Evolutionary conservation across 2,329 filamentous ascomycete genomes (phyloP).

Genomic region (Salinomyces thailandicus): DNA sequence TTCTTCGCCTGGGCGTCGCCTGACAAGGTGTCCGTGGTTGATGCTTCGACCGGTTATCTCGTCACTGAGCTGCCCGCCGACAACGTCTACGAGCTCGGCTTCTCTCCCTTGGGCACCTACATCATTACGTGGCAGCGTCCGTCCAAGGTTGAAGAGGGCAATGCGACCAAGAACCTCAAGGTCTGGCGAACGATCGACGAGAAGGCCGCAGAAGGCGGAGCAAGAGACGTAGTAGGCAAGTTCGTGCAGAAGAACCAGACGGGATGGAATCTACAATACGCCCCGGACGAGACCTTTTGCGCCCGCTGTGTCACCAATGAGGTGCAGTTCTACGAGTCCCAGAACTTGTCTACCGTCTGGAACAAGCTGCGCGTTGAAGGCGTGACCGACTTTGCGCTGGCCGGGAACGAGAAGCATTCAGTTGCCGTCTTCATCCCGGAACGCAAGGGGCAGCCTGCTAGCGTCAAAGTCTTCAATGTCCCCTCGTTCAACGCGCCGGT

Average conservation of each 20-base stretch:
- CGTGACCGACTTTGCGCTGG: conserved; percentile 77
- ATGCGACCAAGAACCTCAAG: conserved; percentile 93
- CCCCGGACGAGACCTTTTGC: conserved; percentile 83
- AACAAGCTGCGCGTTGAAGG: conserved; percentile 92
- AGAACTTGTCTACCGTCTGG: conserved; percentile 78
- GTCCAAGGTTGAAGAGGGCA: conserved; percentile 82
- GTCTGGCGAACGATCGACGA: conserved; percentile 82
- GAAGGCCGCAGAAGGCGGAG: conserved; percentile 48
- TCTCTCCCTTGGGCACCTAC: conserved; percentile 85
- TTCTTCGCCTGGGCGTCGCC: conserved; percentile 93
- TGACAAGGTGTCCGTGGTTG: conserved; percentile 75
- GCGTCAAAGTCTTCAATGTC: conserved; percentile 89
- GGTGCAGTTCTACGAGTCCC: conserved; percentile 91
- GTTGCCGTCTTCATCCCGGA: conserved; percentile 93
- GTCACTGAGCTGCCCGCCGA: conserved; percentile 65
- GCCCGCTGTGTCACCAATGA: conserved; percentile 92
- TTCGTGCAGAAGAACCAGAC: conserved; percentile 95
- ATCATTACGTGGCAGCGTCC: conserved; percentile 95
- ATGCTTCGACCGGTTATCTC: conserved; percentile 64
- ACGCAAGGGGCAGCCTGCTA: conserved; percentile 83
- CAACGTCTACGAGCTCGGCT: conserved; percentile 88
- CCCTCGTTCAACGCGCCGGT: conserved; percentile 73
- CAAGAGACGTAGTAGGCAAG: conserved; percentile 62
- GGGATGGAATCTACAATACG: conserved; percentile 97
- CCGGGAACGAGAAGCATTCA: conserved; percentile 79